Evolutionary conservation across 2,329 filamentous ascomycete genomes (phyloP).

Genomic region (Botrytis deweyae): DNA sequence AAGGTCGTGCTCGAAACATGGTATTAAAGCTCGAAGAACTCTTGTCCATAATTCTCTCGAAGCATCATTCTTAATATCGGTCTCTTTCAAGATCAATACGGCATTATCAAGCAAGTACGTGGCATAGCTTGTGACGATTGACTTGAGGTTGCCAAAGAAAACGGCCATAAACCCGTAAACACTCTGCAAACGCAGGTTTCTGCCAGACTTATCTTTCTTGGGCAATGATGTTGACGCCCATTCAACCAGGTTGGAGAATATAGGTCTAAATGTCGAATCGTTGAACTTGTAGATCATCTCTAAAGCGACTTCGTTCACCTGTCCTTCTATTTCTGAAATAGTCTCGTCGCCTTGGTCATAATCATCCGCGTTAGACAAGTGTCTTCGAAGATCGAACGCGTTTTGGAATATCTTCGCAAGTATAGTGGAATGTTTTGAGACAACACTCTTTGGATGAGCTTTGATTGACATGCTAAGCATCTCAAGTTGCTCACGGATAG

Average conservation of each 20-base stretch:
- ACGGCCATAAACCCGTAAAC: constrained; percentile 77
- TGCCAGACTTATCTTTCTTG: constrained; percentile 60
- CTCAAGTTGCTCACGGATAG: constrained; percentile 66
- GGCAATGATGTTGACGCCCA: constrained; percentile 66
- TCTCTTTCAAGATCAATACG: constrained; percentile 57
- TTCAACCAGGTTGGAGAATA: constrained; percentile 83
- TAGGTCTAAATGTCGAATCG: constrained; percentile 86
- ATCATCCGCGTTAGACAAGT: constrained; percentile 49
- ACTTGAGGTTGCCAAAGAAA: constrained; percentile 86
- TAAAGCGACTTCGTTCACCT: constrained; percentile 68
- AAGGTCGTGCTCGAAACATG: constrained; percentile 83
- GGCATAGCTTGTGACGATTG: constrained; percentile 89
- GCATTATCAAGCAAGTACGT: constrained; percentile 79
- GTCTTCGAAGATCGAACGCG: constrained; percentile 64
- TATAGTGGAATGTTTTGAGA: constrained; percentile 70
- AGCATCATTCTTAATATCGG: constrained; percentile 46
- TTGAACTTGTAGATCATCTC: constrained; percentile 97
- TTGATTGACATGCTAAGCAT: constrained; percentile 71
- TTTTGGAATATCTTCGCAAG: constrained; percentile 66
- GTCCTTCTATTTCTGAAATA: constrained; percentile 60
- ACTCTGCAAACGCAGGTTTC: constrained; percentile 64
- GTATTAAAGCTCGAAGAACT: constrained; percentile 68
- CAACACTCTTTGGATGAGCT: constrained; percentile 71
- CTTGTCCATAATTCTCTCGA: constrained; percentile 65
- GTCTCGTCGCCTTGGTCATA: constrained; percentile 45